phyloP scores from a whole-genome alignment of 2,329 filamentous ascomycete genomes.

The Leptographium lundbergii region DNA sequence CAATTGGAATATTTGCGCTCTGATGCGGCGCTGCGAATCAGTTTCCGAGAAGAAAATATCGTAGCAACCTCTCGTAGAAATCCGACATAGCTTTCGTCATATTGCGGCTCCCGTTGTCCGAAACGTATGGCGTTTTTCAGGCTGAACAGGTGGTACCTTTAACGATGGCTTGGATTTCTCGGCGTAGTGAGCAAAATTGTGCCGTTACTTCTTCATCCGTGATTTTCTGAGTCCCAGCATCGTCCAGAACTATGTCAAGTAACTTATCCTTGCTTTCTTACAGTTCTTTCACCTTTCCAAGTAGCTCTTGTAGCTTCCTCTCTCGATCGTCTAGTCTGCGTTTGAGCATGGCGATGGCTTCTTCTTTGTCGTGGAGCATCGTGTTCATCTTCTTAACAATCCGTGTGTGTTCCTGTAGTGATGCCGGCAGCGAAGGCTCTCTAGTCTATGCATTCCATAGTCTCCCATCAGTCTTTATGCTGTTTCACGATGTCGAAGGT shows the following conservation, averaged over 20 bases:
- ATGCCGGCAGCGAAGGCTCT: no score
- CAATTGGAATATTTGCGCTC: not conserved
- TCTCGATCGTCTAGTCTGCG: no score
- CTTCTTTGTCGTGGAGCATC: no score
- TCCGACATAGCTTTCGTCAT: not conserved
- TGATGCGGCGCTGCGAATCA: not conserved
- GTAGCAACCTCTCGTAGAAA: not conserved
- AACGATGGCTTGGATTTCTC: not conserved
- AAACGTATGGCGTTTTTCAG: not conserved
- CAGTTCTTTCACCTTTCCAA: not conserved
- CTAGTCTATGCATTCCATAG: no score
- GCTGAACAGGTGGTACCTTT: not conserved
- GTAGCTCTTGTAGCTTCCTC: no score
- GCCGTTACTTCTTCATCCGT: not conserved
- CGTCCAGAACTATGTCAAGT: not conserved
- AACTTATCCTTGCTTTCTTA: not conserved
- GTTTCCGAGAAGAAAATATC: not conserved
- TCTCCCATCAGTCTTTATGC: no score
- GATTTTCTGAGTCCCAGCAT: not conserved
- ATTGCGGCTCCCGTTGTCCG: not conserved
- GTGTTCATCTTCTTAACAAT: no score
- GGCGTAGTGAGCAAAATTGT: not conserved
- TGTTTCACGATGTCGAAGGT: no score
- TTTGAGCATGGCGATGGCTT: no score
- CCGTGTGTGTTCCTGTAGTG: no score